Evolutionary conservation across 257 asterid species (phyloP).

Genomic region (Plantago major): DNA sequence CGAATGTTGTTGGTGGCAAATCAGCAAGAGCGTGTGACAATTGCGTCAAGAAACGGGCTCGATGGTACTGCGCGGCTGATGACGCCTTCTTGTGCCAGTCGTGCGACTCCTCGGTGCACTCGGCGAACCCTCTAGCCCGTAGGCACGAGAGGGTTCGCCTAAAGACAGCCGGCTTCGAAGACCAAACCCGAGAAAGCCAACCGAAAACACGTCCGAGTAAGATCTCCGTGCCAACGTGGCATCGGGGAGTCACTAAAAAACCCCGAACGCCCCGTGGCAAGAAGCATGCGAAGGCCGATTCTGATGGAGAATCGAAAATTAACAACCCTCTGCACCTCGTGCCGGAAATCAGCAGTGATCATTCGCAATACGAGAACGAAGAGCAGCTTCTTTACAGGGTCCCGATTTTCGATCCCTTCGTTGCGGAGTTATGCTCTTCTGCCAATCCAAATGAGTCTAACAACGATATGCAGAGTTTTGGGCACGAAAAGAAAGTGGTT

Average conservation of each 20-base stretch:
- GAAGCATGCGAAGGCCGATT: slow-evolving; percentile 21
- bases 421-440: slow-evolving; percentile 38
- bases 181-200: not conserved
- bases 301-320: not conserved
- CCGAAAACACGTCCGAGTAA: not conserved
- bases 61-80: slow-evolving; percentile 79
- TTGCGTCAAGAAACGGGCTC: slow-evolving; percentile 55
- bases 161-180: slow-evolving; percentile 22
- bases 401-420: slow-evolving; percentile 59
- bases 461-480: too few species aligned
- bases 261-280: slow-evolving; percentile 58
- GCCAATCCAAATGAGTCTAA: slow-evolving; percentile 20
- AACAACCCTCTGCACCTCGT: slow-evolving; percentile 38
- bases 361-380: slow-evolving; percentile 46
- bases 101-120: slow-evolving; percentile 71
- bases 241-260: slow-evolving; percentile 55
- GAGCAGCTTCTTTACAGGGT: slow-evolving; percentile 69
- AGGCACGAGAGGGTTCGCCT: slow-evolving; percentile 79
- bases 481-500: too few species aligned
- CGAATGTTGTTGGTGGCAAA: slow-evolving; percentile 57
- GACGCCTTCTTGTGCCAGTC: slow-evolving; percentile 80
- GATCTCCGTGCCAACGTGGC: slow-evolving; percentile 47
- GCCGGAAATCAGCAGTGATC: slow-evolving; percentile 52
- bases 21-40: slow-evolving; percentile 72
- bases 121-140: slow-evolving; percentile 70